A percentile compares a stretch with the other conserved stretches of the same genome.
These are phyloP conservation scores for Atractiella rhizophila DNA, from an alignment of 768 basidiomycete genomes.

Conservation along the genomic window DNA sequence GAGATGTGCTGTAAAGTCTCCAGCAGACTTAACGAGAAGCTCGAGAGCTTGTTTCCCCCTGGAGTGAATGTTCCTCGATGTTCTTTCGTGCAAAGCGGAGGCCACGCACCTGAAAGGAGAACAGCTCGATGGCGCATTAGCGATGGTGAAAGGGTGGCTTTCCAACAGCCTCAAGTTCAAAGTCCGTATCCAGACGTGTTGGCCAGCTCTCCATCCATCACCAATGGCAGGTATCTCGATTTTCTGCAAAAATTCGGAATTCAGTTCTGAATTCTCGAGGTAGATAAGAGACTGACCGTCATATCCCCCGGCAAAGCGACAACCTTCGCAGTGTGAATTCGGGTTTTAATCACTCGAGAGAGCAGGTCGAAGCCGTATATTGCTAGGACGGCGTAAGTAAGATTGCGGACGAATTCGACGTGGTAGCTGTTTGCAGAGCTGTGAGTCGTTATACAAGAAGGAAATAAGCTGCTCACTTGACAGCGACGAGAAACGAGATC, in stretches of 20 bases:
- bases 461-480: slow-evolving; percentile 19
- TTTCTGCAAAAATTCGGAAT: too few species aligned
- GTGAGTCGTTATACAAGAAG: background rate
- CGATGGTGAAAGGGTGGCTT: slow-evolving; percentile 65
- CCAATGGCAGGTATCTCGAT: slow-evolving; percentile 37
- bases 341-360: slow-evolving; percentile 38
- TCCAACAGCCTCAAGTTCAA: slow-evolving; percentile 32
- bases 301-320: slow-evolving; percentile 34
- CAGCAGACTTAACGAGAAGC: slow-evolving; percentile 42
- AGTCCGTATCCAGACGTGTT: slow-evolving; percentile 51
- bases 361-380: slow-evolving; percentile 36
- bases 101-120: background rate
- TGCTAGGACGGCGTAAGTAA: slow-evolving; percentile 29
- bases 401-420: slow-evolving; percentile 30
- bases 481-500: slow-evolving; percentile 32
- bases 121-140: slow-evolving; percentile 30
- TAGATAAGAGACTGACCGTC: too few species aligned
- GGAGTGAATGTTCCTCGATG: background rate
- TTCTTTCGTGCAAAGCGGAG: background rate
- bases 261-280: too few species aligned
- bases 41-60: slow-evolving; percentile 21
- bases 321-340: slow-evolving; percentile 34
- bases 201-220: slow-evolving; percentile 60
- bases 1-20: slow-evolving; percentile 38
- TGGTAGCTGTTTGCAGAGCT: slow-evolving; percentile 30